phyloP scores from a whole-genome alignment of 169 alveolate genomes.

The Theileria sp. region DNA sequence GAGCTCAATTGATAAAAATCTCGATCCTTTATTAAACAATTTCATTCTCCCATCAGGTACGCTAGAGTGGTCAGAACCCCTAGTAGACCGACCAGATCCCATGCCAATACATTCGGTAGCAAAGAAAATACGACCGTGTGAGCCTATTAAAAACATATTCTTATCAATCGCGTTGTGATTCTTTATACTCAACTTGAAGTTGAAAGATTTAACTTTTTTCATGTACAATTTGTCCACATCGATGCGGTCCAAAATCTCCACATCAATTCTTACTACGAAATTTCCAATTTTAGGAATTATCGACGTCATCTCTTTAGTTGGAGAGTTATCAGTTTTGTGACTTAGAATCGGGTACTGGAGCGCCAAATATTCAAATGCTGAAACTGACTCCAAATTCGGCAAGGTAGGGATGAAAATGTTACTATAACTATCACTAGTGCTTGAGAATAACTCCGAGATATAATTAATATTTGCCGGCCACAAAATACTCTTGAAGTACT shows the following conservation, averaged over 20 bases:
- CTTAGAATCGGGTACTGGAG: slow-evolving; percentile 51
- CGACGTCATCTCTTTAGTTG: background rate
- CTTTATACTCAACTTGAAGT: slow-evolving; percentile 16
- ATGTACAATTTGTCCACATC: slow-evolving; percentile 9
- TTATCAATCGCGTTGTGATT: background rate
- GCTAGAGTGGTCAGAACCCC: too few species aligned
- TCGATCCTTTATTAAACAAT: slow-evolving; percentile 24
- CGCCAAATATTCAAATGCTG: slow-evolving; percentile 45
- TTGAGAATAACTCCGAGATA: background rate
- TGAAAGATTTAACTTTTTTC: background rate
- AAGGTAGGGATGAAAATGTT: slow-evolving; percentile 27
- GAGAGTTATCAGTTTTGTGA: background rate
- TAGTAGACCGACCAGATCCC: too few species aligned
- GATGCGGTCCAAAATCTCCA: slow-evolving; percentile 17
- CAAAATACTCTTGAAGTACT: slow-evolving; percentile 28
- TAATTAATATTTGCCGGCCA: background rate
- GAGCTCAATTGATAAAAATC: slow-evolving; percentile 27
- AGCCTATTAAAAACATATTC: slow-evolving; percentile 3
- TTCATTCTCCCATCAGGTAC: slow-evolving; percentile 31
- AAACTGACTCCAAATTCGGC: slow-evolving; percentile 28
- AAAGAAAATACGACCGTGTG: slow-evolving; percentile 45
- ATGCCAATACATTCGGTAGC: background rate
- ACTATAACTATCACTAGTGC: background rate
- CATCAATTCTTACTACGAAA: slow-evolving; percentile 47
- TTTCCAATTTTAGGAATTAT: slow-evolving; percentile 41